phyloP scores from a whole-genome alignment of 2,329 filamentous ascomycete species.

The Ceratocystis lukuohia region DNA sequence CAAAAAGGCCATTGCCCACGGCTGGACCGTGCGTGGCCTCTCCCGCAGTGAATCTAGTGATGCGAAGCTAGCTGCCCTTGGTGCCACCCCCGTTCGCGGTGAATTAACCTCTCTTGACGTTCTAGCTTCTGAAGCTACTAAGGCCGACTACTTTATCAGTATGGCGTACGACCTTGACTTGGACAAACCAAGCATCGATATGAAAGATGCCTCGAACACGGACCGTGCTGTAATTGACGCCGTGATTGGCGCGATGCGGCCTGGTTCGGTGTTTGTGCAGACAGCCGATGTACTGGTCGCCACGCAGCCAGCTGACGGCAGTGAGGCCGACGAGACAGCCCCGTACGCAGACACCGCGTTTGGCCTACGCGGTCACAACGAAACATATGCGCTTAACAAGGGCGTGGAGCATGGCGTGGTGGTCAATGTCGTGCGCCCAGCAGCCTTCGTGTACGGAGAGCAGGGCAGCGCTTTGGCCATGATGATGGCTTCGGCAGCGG shows the following conservation, averaged over 20 bases:
- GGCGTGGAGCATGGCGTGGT: constrained; percentile 25
- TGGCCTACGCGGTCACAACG: constrained; percentile 24
- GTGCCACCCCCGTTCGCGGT: constrained; percentile 30
- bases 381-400: constrained; percentile 25
- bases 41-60: constrained; percentile 29
- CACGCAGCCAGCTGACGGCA: constrained; percentile 23
- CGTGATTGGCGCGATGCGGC: constrained; percentile 26
- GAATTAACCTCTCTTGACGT: constrained; percentile 29
- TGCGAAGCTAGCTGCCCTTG: constrained; percentile 27
- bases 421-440: constrained; percentile 29
- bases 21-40: constrained; percentile 31
- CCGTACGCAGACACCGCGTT: constrained; percentile 22
- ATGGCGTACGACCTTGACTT: constrained; percentile 29
- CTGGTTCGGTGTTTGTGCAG: constrained; percentile 28
- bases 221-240: constrained; percentile 29
- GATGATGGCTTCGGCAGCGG: constrained; percentile 25
- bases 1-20: constrained; percentile 27
- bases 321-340: constrained; percentile 23
- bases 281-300: constrained; percentile 26
- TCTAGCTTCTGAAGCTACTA: constrained; percentile 27
- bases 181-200: constrained; percentile 24
- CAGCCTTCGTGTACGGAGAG: constrained; percentile 34
- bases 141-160: constrained; percentile 33
- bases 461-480: constrained; percentile 29
- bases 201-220: constrained; percentile 23